Evolutionary conservation across 2,329 filamentous ascomycete species (phyloP), one percentile per base, ranked within the genome.

Genomic region (Sarocladiaceae sp.): DNA sequence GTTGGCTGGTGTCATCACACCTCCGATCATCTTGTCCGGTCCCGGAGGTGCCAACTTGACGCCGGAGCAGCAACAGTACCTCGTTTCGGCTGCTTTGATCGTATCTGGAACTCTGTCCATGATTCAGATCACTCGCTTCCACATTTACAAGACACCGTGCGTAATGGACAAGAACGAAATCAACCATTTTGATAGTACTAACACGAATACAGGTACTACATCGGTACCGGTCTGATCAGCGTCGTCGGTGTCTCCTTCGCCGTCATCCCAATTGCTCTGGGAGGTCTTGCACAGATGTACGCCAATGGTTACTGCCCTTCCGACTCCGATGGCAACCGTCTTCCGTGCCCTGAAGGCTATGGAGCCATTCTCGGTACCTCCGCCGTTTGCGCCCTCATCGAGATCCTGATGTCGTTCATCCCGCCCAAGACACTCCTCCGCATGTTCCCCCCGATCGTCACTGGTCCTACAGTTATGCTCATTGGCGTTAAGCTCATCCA

Each of bases 191-290:
- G n/a, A n/a, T n/a, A n/a, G n/a, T 5, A 29, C 40, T 46, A 11
- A 48, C 22, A 22, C 10, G 33, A 7, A 46, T 18, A n/a, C 35
- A 86, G 84, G 2, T 91, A 91, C 65, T 89, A 83, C 57, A 70
- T 91, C 54, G 88, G 90, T 11, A 94, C 90, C 0, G 90, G 90
- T 2, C 71, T 94, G 22, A 84, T 94, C 53, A 90, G 86, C 0
- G 90, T 91, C 3, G 87, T 90, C 3, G 88, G 87, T 15, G 86
- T 90, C 15, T 89, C 87, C 0, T 93, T 93, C 64, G 78, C 86
- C 42, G 85, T 88, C 55, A 89, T 92, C 55, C 81, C 86, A 3
- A 82, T 91, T 23, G 87, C 88, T 1, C 79, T 78, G 28, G 86
- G 88, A 44, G 87, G 84, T 3, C 80, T 94, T 37, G 65, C 74